Conservation (phyloP, 1,139 yeast species). For the Saccharomycopsis hybrid region DNA sequence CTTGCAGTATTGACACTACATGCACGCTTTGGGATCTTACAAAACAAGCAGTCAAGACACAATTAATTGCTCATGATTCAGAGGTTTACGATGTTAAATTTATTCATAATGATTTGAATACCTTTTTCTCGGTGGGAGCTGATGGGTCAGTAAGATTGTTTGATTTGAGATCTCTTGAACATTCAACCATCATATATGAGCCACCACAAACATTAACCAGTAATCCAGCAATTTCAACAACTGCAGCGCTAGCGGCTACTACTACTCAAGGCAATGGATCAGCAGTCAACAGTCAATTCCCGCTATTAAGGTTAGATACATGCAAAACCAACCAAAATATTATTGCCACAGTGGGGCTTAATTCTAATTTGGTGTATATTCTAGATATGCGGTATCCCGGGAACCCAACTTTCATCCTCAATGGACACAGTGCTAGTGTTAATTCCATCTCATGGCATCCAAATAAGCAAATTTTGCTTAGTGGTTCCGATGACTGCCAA, state of each 20-base stretch:
- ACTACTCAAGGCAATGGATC: constrained; percentile 16
- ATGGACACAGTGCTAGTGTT: constrained; percentile 62
- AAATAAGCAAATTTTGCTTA: constrained; percentile 47
- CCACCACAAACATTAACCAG: constrained; percentile 31
- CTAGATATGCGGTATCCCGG: constrained; percentile 90
- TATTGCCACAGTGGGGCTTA: constrained; percentile 74
- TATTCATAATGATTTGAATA: constrained; percentile 64
- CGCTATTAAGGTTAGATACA: constrained; percentile 69
- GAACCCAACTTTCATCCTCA: constrained; percentile 60
- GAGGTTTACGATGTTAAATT: constrained; percentile 93
- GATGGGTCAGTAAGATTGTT: constrained; percentile 94
- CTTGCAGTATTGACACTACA: constrained; percentile 90
- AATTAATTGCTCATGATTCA: constrained; percentile 90
- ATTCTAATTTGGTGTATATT: constrained; percentile 58
- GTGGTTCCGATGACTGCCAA: constrained; percentile 91
- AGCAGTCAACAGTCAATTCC: constrained; percentile 45
- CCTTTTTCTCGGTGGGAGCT: constrained; percentile 90
- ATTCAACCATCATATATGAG: constrained; percentile 90
- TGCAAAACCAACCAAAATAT: constrained; percentile 75
- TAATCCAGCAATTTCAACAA: constrained; percentile 10
- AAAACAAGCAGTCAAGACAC: constrained; percentile 78
- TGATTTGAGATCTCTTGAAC: constrained; percentile 84
- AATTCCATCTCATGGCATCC: constrained; percentile 88
- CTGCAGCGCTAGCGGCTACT: too few species aligned
- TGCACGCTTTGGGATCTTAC: constrained; percentile 93